Base-by-base conservation (phyloP, 495 filamentous ascomycete genomes). In the Penicillium roqueforti region DNA sequence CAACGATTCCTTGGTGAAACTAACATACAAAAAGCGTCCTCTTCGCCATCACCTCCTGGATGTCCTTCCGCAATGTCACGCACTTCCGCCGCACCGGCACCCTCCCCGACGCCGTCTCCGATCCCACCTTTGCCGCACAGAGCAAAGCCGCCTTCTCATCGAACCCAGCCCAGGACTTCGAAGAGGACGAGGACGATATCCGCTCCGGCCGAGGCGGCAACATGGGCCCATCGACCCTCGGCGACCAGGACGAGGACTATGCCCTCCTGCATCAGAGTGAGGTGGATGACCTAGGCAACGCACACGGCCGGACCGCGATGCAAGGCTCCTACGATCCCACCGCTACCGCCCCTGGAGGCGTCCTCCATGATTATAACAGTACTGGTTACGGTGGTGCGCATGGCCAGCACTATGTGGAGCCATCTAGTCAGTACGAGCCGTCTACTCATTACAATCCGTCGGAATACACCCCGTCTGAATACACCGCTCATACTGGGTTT, bases 21-120 rank as follows among this genome's bases (percentile, higher is more conserved):
- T 67, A 58, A 61, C 53, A 28, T 16, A 43, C 28, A 37, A 16
- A 14, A 19, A 96, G 90, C 69, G 66, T 96, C 29, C 78, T 88
- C 58, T 96, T 91, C 73, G 67, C 79, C 54, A 64, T 80, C 10
- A 92, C 92, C 4, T 81, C 82, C 44, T 82, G 77, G 50, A 78
- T 96, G 47, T 92, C 89, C 53, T 75, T 89, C 62, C 88, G 89
- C 72, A 86, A 85, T 45, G 77, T 90, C 49, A 79, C 85, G 61
- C 87, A 91, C 73, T 95, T 86, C 77, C 82, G 86, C 55, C 81
- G 81, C 51, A 84, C 90, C 57, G 88, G 89, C 54, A 80, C 80
- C 38, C 80, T 92, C 6, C 89, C 88, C n/a, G 84, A 84, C 26
- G 81, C 83, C 50, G 72, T 75, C 44, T 71, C 76, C 28, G 71